Conservation (phyloP, 2,329 filamentous ascomycete genomes). For the Shiraia sp. region DNA sequence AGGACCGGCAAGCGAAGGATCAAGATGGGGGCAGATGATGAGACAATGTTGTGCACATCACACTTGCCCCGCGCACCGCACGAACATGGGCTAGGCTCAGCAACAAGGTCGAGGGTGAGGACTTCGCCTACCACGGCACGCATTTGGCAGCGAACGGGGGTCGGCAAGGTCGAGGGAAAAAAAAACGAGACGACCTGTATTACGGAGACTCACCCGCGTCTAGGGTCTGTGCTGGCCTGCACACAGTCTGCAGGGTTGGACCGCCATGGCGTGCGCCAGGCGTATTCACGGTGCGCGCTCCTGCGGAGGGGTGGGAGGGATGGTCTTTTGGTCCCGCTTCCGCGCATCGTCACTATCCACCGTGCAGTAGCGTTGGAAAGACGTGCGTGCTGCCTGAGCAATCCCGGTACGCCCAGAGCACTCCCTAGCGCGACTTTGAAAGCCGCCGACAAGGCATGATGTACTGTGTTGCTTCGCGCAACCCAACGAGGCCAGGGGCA, state of each 20-base stretch:
- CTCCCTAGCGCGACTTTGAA: slow-evolving; percentile 24
- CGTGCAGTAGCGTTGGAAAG: slow-evolving; percentile 32
- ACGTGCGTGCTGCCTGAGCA: slow-evolving; percentile 15
- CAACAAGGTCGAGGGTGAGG: slow-evolving; percentile 19
- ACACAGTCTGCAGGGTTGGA: slow-evolving; percentile 9
- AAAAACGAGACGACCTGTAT: background rate
- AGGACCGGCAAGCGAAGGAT: slow-evolving; percentile 17
- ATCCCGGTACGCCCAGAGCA: slow-evolving; percentile 14
- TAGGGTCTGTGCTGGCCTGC: background rate
- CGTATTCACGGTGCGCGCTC: slow-evolving; percentile 26
- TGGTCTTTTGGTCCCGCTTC: slow-evolving; percentile 26
- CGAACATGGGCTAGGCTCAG: slow-evolving; percentile 18
- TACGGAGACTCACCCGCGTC: too few relatives aligned
- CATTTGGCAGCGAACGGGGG: too few relatives aligned
- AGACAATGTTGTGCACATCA: slow-evolving; percentile 19
- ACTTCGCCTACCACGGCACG: slow-evolving; percentile 13
- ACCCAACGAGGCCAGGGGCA: slow-evolving; percentile 25
- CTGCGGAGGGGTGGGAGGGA: slow-evolving; percentile 13
- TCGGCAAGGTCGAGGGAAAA: too few relatives aligned
- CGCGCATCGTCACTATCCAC: slow-evolving; percentile 30
- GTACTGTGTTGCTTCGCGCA: slow-evolving; percentile 30
- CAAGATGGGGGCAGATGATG: slow-evolving; percentile 20
- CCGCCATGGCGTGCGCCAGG: slow-evolving; percentile 12
- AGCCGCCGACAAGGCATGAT: slow-evolving; percentile 31
- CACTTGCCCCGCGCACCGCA: slow-evolving; percentile 12